Evolutionary conservation across 2,329 filamentous ascomycete species (phyloP).

Genomic region (Tolypocladium tropicale): DNA sequence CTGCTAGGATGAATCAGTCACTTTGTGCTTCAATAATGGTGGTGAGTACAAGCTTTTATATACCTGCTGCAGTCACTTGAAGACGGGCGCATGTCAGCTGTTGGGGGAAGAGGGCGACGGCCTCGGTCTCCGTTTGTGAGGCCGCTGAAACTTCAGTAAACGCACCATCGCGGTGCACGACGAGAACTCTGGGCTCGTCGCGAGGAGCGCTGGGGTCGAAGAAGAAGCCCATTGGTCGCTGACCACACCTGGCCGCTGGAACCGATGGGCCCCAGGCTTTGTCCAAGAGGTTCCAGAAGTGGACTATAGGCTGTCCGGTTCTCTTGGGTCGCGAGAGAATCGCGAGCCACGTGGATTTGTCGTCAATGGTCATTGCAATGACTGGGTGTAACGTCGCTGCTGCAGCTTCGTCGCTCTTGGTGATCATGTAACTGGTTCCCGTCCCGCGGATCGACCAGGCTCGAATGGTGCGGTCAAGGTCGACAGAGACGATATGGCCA

Average conservation of each 20-base stretch:
- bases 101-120: conserved; percentile 40
- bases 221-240: conserved; percentile 52
- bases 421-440: conserved; percentile 28
- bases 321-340: conserved; percentile 45
- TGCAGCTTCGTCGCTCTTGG: conserved; percentile 27
- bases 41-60: conserved; percentile 4
- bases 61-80: conserved; percentile 36
- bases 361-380: conserved; percentile 53
- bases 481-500: conserved; percentile 58
- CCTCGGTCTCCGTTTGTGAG: conserved; percentile 26
- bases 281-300: conserved; percentile 53
- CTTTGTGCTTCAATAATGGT: background rate
- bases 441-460: conserved; percentile 51
- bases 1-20: conserved; percentile 1
- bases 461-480: conserved; percentile 58
- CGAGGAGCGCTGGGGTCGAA: conserved; percentile 38
- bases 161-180: conserved; percentile 55
- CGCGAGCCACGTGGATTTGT: conserved; percentile 54
- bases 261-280: conserved; percentile 46
- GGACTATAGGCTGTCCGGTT: conserved; percentile 22
- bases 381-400: conserved; percentile 45
- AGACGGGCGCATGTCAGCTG: conserved; percentile 39
- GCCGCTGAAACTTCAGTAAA: conserved; percentile 43
- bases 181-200: conserved; percentile 37
- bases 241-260: conserved; percentile 37